These are phyloP conservation scores for Xylariaceae sp. DNA, from an alignment of 2,329 filamentous ascomycete genomes.

Conservation along the genomic window DNA sequence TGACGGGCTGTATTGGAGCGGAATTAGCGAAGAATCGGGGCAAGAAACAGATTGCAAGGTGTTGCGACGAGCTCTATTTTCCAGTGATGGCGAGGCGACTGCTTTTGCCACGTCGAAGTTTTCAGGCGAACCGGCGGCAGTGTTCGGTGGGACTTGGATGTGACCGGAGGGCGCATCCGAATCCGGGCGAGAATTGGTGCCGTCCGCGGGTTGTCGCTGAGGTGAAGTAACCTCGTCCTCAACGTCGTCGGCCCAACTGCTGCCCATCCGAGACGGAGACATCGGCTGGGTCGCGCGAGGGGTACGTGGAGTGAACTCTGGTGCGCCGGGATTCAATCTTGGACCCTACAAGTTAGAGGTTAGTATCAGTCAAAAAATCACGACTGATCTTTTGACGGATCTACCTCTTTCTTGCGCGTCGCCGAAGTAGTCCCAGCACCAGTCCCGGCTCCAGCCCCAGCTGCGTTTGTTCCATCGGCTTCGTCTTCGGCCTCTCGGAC, in stretches of 20 bases:
- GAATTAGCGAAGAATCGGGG: conserved; percentile 19
- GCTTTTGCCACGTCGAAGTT: conserved; percentile 9
- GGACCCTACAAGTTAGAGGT: conserved; percentile 42
- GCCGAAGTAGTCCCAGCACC: conserved; percentile 32
- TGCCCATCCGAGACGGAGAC: conserved; percentile 20
- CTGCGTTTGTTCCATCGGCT: conserved; percentile 18
- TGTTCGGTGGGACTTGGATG: conserved; percentile 17
- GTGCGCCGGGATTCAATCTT: conserved; percentile 51
- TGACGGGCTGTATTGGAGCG: conserved; percentile 24
- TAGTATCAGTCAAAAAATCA: conserved; percentile 41
- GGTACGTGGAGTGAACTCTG: conserved; percentile 48
- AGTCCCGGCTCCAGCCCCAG: conserved; percentile 22
- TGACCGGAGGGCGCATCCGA: conserved; percentile 7
- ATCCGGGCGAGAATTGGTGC: conserved; percentile 18
- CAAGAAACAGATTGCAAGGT: conserved; percentile 28
- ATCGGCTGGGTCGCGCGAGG: conserved; percentile 18
- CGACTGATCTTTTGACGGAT: conserved; percentile 35
- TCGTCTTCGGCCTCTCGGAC: conserved; percentile 13
- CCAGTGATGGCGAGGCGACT: conserved; percentile 10
- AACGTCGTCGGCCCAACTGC: conserved; percentile 30
- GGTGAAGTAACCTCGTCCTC: conserved; percentile 20
- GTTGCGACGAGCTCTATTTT: conserved; percentile 25
- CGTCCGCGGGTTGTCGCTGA: conserved; percentile 1
- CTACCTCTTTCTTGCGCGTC: conserved; percentile 47
- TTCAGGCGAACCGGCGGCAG: conserved; percentile 16